Evolutionary conservation across 768 basidiomycete genomes (phyloP).

Genomic region (Favolaschia claudopus): DNA sequence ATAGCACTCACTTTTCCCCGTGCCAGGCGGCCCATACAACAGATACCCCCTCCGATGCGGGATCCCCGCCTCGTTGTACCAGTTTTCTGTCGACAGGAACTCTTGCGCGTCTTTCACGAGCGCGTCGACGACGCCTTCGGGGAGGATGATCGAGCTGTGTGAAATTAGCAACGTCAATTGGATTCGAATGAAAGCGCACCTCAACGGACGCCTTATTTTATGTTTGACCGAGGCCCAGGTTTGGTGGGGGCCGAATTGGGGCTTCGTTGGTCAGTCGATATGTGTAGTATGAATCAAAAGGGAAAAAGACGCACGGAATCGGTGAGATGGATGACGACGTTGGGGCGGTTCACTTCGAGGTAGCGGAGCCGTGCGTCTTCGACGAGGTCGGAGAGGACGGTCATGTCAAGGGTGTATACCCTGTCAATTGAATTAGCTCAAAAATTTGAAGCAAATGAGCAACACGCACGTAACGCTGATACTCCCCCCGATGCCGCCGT

Average conservation of each 20-base stretch:
- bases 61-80: slow-evolving; percentile 45
- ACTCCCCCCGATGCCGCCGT: slow-evolving; percentile 16
- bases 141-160: slow-evolving; percentile 39
- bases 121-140: slow-evolving; percentile 33
- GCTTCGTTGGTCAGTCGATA: slow-evolving; percentile 9
- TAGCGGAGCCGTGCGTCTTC: slow-evolving; percentile 52
- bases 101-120: slow-evolving; percentile 41
- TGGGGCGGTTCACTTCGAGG: slow-evolving; percentile 46
- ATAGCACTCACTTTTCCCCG: slow-evolving; percentile 39
- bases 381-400: slow-evolving; percentile 49
- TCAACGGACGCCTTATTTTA: slow-evolving; percentile 38
- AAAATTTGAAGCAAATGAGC: no score
- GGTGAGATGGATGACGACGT: slow-evolving; percentile 49
- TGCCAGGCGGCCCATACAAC: slow-evolving; percentile 43
- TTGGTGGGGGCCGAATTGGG: slow-evolving; percentile 22
- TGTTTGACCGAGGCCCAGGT: slow-evolving; percentile 29
- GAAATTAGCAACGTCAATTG: no score
- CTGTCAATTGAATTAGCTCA: slow-evolving; percentile 30
- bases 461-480: slow-evolving; percentile 44
- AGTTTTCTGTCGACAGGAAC: slow-evolving; percentile 40
- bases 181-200: background rate
- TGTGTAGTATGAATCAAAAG: background rate
- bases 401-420: slow-evolving; percentile 52
- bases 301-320: slow-evolving; percentile 37
- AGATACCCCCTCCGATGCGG: slow-evolving; percentile 45